Conservation (phyloP, 169 alveolate species). For the Plasmodium chabaudi region DNA sequence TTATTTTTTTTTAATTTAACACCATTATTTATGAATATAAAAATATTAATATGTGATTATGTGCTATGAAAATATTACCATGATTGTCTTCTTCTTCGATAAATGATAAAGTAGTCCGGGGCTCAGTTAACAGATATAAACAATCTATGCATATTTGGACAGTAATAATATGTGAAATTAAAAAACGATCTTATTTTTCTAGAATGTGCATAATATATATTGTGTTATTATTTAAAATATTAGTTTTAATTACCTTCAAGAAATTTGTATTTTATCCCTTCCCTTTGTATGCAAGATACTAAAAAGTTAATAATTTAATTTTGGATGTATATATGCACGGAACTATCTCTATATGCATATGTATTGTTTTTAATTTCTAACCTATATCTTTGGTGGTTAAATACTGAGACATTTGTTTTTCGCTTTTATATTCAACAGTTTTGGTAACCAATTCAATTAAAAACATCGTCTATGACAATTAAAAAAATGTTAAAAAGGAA, state of each 20-base stretch:
- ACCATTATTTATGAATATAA: no score
- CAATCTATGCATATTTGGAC: conserved; percentile 29
- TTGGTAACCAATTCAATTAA: conserved; percentile 56
- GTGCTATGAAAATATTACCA: conserved; percentile 12
- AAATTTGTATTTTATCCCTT: conserved; percentile 71
- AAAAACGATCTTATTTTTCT: neutral
- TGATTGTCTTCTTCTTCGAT: conserved; percentile 53
- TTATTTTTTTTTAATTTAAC: no score
- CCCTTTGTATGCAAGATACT: conserved; percentile 69
- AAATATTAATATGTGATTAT: neutral
- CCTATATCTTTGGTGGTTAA: conserved; percentile 55
- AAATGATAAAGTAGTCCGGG: conserved; percentile 20
- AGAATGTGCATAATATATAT: neutral
- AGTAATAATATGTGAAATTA: conserved; percentile 1
- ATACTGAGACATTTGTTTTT: conserved; percentile 39
- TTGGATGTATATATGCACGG: neutral
- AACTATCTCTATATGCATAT: neutral
- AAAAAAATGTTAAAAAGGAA: neutral
- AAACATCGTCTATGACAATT: conserved; percentile 19
- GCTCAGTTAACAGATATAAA: conserved; percentile 33
- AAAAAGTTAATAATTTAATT: neutral
- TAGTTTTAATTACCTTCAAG: conserved; percentile 60
- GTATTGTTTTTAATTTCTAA: neutral
- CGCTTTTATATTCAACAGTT: conserved; percentile 56
- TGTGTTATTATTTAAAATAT: neutral